Percentiles rank a stretch among this genome's conserved stretches.
phyloP scores from a whole-genome alignment of 371 early-diverging fungal species.

The Edhazardia aedis region DNA sequence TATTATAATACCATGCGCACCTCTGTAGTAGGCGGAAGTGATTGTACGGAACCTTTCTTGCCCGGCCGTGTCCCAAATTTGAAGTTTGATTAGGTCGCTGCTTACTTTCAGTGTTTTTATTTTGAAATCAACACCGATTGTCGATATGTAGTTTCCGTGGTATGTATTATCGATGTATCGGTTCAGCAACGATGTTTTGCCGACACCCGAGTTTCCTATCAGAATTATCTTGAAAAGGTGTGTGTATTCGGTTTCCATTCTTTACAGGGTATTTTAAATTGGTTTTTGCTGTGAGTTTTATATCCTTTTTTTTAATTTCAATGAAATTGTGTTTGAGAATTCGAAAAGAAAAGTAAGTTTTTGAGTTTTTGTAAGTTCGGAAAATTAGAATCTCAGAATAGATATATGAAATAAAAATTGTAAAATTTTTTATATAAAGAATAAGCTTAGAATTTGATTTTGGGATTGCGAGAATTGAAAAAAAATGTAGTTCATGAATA shows the following conservation, averaged over 20 bases:
- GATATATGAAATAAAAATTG: too few species aligned
- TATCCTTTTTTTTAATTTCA: too few species aligned
- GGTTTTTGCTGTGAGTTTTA: too few species aligned
- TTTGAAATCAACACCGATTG: slow-evolving; percentile 99
- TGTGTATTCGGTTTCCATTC: slow-evolving; percentile 46
- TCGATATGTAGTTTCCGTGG: slow-evolving; percentile 77
- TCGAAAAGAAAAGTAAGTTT: too few species aligned
- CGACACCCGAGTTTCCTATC: slow-evolving; percentile 91
- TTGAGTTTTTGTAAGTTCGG: too few species aligned
- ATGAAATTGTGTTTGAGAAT: too few species aligned
- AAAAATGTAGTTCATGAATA: too few species aligned
- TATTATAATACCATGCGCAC: slow-evolving; percentile 88
- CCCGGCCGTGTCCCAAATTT: slow-evolving; percentile 98
- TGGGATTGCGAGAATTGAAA: too few species aligned
- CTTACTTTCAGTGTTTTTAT: slow-evolving; percentile 75
- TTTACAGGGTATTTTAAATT: too few species aligned
- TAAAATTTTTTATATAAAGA: too few species aligned
- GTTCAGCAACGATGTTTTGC: slow-evolving; percentile 78
- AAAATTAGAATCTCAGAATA: too few species aligned
- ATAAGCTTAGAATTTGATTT: too few species aligned
- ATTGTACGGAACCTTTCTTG: slow-evolving; percentile 96
- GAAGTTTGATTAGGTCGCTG: slow-evolving; percentile 70
- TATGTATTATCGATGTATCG: slow-evolving; percentile 90
- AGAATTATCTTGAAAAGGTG: slow-evolving; percentile 83
- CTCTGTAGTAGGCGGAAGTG: slow-evolving; percentile 89